phyloP scores from a whole-genome alignment of 2,329 filamentous ascomycete species.

The Epichloe uncinata region DNA sequence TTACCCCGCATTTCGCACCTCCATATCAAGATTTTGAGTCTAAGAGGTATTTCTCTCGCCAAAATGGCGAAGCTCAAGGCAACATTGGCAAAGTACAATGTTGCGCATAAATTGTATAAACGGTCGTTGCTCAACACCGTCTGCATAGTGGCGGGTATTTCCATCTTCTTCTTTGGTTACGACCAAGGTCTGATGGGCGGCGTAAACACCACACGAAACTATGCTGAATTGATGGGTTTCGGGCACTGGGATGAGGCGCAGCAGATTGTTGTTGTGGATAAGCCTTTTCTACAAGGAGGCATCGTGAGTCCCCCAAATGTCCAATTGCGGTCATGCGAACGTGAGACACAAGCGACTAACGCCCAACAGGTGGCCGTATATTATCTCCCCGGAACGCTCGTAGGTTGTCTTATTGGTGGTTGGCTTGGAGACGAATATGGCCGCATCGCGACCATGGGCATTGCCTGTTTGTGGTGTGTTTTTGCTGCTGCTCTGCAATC shows the following conservation, averaged over 20 bases:
- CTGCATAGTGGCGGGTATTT: conserved; percentile 49
- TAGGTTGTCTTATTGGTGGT: conserved; percentile 34
- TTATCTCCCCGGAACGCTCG: conserved; percentile 34
- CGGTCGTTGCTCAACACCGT: conserved; percentile 42
- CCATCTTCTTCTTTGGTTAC: conserved; percentile 30
- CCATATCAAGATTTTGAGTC: too few species aligned
- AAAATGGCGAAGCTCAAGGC: conserved; percentile 1
- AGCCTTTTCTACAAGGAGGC: conserved; percentile 35
- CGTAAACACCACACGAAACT: conserved; percentile 29
- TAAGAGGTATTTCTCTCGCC: too few species aligned
- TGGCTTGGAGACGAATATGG: conserved; percentile 39
- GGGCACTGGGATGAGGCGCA: conserved; percentile 33
- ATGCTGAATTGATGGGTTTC: conserved; percentile 30
- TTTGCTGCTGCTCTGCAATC: conserved; percentile 51
- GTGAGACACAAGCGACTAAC: not conserved
- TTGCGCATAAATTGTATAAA: conserved; percentile 43
- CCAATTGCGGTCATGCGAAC: not conserved
- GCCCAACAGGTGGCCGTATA: conserved; percentile 27
- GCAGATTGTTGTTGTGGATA: conserved; percentile 42
- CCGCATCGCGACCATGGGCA: conserved; percentile 43
- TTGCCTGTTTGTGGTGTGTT: conserved; percentile 43
- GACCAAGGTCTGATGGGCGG: conserved; percentile 42
- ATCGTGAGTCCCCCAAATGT: conserved; percentile 20
- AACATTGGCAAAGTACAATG: conserved; percentile 11
- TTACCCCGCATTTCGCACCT: not conserved